These are phyloP conservation scores for Exserohilum turcica DNA, from an alignment of 2,329 filamentous ascomycete species.

Conservation along the genomic window DNA sequence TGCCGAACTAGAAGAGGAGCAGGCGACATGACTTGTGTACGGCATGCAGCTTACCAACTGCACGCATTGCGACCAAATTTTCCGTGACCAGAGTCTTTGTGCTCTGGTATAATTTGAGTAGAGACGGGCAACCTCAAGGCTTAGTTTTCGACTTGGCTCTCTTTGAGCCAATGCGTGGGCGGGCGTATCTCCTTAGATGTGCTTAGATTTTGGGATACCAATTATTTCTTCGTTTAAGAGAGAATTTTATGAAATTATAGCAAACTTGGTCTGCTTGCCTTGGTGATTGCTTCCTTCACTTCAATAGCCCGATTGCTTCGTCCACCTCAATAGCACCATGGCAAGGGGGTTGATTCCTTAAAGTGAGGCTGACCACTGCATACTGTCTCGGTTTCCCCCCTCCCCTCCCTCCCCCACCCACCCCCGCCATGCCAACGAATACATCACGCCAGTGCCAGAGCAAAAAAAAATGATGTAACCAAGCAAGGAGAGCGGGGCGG, in stretches of 20 bases:
- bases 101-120: conserved; percentile 7
- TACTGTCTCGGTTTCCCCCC: background rate
- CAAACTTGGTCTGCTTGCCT: conserved; percentile 8
- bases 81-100: conserved; percentile 7
- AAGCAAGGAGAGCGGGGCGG: background rate
- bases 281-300: background rate
- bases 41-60: conserved; percentile 1
- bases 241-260: conserved; percentile 11
- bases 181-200: conserved; percentile 14
- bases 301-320: background rate
- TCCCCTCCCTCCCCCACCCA: too few species aligned
- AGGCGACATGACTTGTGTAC: conserved; percentile 11
- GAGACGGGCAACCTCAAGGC: background rate
- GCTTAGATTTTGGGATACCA: conserved; percentile 29
- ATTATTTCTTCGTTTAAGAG: conserved; percentile 11
- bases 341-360: too few species aligned
- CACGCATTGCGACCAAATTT: conserved; percentile 9
- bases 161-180: conserved; percentile 8
- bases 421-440: too few species aligned
- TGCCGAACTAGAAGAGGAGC: background rate
- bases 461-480: too few species aligned
- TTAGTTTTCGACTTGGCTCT: conserved; percentile 10
- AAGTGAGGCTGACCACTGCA: background rate
- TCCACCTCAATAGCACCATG: too few species aligned
- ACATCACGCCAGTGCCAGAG: too few species aligned